Evolutionary conservation across 2,329 filamentous ascomycete species (phyloP).

Genomic region (Fusarium sp.): DNA sequence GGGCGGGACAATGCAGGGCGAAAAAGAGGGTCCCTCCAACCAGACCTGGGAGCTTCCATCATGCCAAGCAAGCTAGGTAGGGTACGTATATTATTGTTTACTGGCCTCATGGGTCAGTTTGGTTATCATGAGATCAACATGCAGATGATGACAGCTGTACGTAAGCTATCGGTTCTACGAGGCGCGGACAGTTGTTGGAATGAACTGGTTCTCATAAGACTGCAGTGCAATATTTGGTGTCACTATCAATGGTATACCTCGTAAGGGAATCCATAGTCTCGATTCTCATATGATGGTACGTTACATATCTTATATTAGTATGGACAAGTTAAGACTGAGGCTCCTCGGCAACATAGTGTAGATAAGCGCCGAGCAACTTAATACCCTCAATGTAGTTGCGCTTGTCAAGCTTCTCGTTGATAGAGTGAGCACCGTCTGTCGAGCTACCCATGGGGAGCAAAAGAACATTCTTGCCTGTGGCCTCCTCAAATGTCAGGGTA

Average conservation of each 20-base stretch:
- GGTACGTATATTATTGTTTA: constrained; percentile 27
- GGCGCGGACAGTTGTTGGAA: not conserved
- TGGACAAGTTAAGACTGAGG: constrained; percentile 58
- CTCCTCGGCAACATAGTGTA: constrained; percentile 97
- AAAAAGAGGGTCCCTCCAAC: constrained; percentile 27
- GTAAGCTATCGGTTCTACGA: not conserved
- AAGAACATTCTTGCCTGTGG: constrained; percentile 96
- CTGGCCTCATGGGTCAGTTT: not conserved
- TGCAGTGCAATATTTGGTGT: not conserved
- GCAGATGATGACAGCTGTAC: not conserved
- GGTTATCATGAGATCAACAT: not conserved
- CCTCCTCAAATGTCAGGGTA: constrained; percentile 96
- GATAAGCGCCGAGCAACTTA: constrained; percentile 92
- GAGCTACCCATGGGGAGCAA: constrained; percentile 97
- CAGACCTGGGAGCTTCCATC: not conserved
- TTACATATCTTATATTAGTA: constrained; percentile 10
- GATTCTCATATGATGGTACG: constrained; percentile 25
- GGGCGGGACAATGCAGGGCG: constrained; percentile 2
- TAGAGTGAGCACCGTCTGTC: constrained; percentile 95
- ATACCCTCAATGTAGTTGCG: constrained; percentile 98
- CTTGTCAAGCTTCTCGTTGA: constrained; percentile 98
- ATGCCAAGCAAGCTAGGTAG: not conserved
- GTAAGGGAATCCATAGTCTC: not conserved
- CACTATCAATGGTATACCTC: not conserved
- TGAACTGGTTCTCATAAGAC: not conserved